Base-by-base conservation (phyloP, 805 yeast species). In the Saccharomycopsis sp. region DNA sequence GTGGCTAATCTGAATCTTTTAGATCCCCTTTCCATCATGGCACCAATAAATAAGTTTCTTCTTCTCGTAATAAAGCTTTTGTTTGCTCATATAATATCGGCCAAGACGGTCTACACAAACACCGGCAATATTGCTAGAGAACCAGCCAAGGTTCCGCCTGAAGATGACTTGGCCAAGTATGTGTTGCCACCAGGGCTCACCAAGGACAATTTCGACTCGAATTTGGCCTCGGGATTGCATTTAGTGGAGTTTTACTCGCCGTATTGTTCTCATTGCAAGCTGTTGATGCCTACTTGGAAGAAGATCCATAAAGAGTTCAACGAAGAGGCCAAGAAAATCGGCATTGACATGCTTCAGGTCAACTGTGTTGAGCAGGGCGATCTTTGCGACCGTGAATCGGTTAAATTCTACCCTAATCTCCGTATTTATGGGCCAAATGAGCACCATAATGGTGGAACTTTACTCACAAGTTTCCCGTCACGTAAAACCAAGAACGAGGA, bases 181-280 rank as follows among this genome's bases (percentile, higher is more conserved):
- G 23, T 35, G 25, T 66, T 75, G 51, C 94, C 94, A 0, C 76
- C 72, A 2, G 75, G 78, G 1, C 69, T 89, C 52, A 81, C 78
- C 0, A 63, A 68, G 2, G 77, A 72, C 0, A 76, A 73, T 20
- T 89, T 87, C 66, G 83, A 81, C 56, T 60, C 69, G 12, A 72
- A 73, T 42, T 67, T 82, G n/a, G 67, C 74, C 19, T 71, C 76
- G 8, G 86, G 86, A 2, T 72, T 84, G 20, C 86, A 91, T 66
- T 78, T 93, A 67, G 85, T 93, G 38, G 97, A 93, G 72, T 92
- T 90, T 72, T 94, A 73, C 69, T 89, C 97, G 35, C 99, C 99
- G 0, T 85, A 85, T 66, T 94, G 99, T 69, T 69, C 74, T 5
- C 98, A 93, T 71, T 94, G 99, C 73, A 79, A 74, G 62, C 76